Percentiles rank a stretch among this genome's conserved stretches.
Evolutionary conservation across 306 rosid genomes (phyloP).

Genomic region (Rubus parviflorus): DNA sequence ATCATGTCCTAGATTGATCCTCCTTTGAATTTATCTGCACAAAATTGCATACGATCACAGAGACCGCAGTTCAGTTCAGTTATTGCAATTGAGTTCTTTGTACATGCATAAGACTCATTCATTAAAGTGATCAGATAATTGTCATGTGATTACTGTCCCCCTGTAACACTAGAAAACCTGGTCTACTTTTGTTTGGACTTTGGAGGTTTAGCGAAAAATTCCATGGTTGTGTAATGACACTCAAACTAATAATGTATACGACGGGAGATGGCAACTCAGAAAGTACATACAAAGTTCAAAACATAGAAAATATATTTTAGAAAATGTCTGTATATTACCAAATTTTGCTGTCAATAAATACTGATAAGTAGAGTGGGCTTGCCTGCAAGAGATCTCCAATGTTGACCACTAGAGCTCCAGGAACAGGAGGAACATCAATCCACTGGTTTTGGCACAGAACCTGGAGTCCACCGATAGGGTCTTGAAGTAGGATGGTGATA

Average conservation of each 20-base stretch:
- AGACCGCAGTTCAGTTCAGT: neutral
- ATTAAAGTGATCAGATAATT: neutral
- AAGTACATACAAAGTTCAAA: neutral
- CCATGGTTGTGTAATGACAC: neutral
- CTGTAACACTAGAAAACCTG: neutral
- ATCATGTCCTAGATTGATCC: neutral
- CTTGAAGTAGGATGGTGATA: constrained; percentile 42
- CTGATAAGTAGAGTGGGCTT: constrained; percentile 1
- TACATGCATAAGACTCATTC: neutral
- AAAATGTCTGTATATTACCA: neutral
- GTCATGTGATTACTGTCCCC: neutral
- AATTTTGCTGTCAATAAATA: neutral
- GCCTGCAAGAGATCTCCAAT: constrained; percentile 41
- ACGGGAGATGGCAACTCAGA: neutral
- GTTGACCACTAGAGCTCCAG: constrained; percentile 38
- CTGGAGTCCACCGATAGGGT: constrained; percentile 43
- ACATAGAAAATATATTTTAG: neutral
- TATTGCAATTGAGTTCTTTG: neutral
- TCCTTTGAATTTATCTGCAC: neutral
- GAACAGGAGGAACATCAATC: constrained; percentile 33
- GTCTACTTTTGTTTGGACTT: neutral
- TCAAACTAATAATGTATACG: no score
- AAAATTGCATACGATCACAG: neutral
- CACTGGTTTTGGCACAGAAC: constrained; percentile 25
- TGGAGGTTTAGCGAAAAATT: neutral